Evolutionary conservation across 768 basidiomycete genomes (phyloP), one percentile per base, ranked within the genome.

Genomic region (Royoungia palumana): DNA sequence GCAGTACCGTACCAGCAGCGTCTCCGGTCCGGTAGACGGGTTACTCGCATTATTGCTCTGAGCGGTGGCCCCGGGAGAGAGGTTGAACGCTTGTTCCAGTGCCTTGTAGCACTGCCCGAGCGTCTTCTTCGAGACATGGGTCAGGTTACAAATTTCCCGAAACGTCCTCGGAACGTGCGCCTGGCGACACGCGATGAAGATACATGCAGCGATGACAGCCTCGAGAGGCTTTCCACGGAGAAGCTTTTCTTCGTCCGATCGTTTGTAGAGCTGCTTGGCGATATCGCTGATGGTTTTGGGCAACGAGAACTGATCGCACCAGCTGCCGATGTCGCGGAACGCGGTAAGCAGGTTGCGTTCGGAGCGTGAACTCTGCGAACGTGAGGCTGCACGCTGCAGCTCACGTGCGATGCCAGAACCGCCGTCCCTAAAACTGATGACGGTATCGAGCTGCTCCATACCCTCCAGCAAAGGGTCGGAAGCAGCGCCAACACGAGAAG

Each of bases 401-500:
- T 93, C 90, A 24, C 85, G 82, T 21, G 96, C 87, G 43, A 95
- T 80, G 44, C 96, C 96, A 3, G 91, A 87, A 43, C 94, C 90
- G 53, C 94, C 94, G 63, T 98, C 96, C 43, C 88, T 83, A 70
- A 95, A 96, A 57, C 90, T 90, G 68, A 98, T 97, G 48, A 91
- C 81, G 28, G 96, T 98, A 61, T 94, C 88, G 40, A 98, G 80
- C 67, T 95, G 89, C 62, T 96, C 94, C 60, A 92, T 86, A 34
- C 93, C 94, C 67, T 97, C 93, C 73, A 98, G 77, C 36, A 94
- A 73, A 25, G 94, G 92, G 69, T 97, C 93, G 17, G 87, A 82
- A 37, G 94, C 93, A 46, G 92, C 94, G 73, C 96, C 96, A 59
- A 99, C 96, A 87, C 96, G 96, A 57, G 96, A 98, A 54, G 96